A percentile compares a stretch with the other conserved stretches of the same genome.
These are phyloP conservation scores for Trametes cingulata DNA, from an alignment of 768 basidiomycete genomes.

Conservation along the genomic window DNA sequence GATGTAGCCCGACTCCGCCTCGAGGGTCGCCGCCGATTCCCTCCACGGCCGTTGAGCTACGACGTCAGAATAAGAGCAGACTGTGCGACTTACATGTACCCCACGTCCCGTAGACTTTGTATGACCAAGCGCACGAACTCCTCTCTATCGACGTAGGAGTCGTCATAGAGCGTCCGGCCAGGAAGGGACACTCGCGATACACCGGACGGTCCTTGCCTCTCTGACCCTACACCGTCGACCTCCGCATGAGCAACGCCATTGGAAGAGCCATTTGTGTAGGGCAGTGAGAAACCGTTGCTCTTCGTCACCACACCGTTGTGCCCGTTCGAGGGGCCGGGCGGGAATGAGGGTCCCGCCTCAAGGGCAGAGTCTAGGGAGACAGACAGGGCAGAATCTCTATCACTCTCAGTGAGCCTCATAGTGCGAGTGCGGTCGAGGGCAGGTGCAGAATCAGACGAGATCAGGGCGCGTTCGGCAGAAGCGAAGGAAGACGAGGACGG, in stretches of 20 bases:
- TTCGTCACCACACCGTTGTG: slow-evolving; percentile 27
- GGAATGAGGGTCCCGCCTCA: slow-evolving; percentile 28
- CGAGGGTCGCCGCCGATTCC: slow-evolving; percentile 84
- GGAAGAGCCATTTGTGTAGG: slow-evolving; percentile 25
- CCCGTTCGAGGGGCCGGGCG: slow-evolving; percentile 25
- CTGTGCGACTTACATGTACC: slow-evolving; percentile 47
- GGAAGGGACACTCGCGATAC: slow-evolving; percentile 66
- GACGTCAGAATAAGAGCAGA: slow-evolving; percentile 17
- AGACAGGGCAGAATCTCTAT: slow-evolving; percentile 28
- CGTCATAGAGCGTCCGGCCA: slow-evolving; percentile 76
- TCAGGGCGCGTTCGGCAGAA: slow-evolving; percentile 27
- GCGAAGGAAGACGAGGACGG: slow-evolving; percentile 21
- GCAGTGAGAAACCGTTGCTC: slow-evolving; percentile 25
- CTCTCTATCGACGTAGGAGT: slow-evolving; percentile 79
- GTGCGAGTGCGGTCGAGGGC: slow-evolving; percentile 1
- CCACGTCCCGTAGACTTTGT: slow-evolving; percentile 88
- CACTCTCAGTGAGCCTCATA: slow-evolving; percentile 30
- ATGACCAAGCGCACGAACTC: slow-evolving; percentile 89
- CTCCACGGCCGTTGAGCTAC: slow-evolving; percentile 41
- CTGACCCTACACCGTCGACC: slow-evolving; percentile 17
- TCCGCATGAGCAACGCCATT: slow-evolving; percentile 9
- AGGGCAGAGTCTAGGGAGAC: slow-evolving; percentile 23
- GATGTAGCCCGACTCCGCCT: slow-evolving; percentile 90
- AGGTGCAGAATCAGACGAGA: slow-evolving; percentile 21
- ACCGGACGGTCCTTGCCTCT: slow-evolving; percentile 17